Evolutionary conservation across 257 asterid species (phyloP), one percentile per base, ranked within the genome.

Genomic region (Ilex asprella): DNA sequence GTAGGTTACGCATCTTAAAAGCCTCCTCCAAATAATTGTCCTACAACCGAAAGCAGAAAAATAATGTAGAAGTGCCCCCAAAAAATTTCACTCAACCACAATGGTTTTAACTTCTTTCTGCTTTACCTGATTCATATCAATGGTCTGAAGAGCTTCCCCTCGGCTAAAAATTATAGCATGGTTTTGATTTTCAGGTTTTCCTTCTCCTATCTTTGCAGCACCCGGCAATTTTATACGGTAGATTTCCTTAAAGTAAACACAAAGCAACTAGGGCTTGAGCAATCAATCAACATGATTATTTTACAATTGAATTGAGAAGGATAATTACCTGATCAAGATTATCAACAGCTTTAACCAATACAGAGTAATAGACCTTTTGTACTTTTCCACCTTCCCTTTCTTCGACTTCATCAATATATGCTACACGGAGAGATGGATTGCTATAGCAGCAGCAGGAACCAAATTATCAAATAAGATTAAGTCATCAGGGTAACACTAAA

Each of bases 91-190:
- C 6, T 50, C 55, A 50, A 4, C 13, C 13, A 21, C 27, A 21
- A 9, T 9, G 55, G 59, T 55, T 68, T 62, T 62, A 65, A 59
- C 59, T 59, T 70, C 60, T 57, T 29, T 21, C 49, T 54, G 63
- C 49, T 59, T 67, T 82, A 91, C 98, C 94, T 92, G 99, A 78
- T 93, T 93, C 99, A 93, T 93, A 76, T 93, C 99, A 68, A 93
- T 93, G 70, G 99, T 89, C 79, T 93, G 99, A 71, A 93, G 89
- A 75, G 99, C 97, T 76, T 93, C 99, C 57, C 99, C 99, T 16
- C 99, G 97, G 16, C 86, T 74, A 65, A 93, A 93, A 54, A 93
- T 30, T 31, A 93, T 89, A 69, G 99, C 99, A 75, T 93, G 99
- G 70, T 93, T 93, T 78, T 93, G 99, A 81, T 93, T 93, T 83